Base-by-base conservation (phyloP, 164 flowering plant genomes). In the Kingdonia uniflora region DNA sequence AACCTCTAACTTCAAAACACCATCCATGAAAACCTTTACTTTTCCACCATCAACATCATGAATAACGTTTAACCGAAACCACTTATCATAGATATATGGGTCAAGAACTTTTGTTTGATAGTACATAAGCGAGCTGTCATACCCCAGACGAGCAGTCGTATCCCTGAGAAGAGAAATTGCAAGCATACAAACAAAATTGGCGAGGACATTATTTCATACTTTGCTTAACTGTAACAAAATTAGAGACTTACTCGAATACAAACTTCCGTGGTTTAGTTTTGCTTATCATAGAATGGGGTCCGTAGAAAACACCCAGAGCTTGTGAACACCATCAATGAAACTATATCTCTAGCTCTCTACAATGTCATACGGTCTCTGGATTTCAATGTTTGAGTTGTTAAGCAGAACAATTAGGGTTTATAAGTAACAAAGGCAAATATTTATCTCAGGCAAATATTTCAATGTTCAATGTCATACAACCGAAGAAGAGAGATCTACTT, bases 11-110 rank as follows among this genome's bases (percentile, higher is more conserved):
- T 41, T 62, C 25, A 42, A 59, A 25, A 26, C 49, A 14, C 75
- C 75, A 60, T 68, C 57, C 12, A 65, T 57, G 63, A 53, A 71
- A 3, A 71, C 59, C 29, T 16, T 51, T 0, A 68, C 61, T 14
- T 48, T 65, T 21, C 41, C 24, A 0, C 47, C 65, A 11, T 52
- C 71, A 2, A 68, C 65, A 17, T 74, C 59, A 37, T 74, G 78
- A 41, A 74, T 65, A 6, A 74, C 71, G 24, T 74, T 71, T 7
- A 71, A 19, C 2, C 47, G 53, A 55, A 71, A 63, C 75, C 78
- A 74, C 19, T 40, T 44, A 45, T 68, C 41, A 49, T 71, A 68
- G 26, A 74, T 58, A 51, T 55, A 11, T 1, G 59, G 49, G 1
- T 17, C 62, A 38, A 67, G 4, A 4, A 57, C 55, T 1, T 13